Conservation (phyloP, 106 monocot species). For the Platanthera zijinensis region DNA sequence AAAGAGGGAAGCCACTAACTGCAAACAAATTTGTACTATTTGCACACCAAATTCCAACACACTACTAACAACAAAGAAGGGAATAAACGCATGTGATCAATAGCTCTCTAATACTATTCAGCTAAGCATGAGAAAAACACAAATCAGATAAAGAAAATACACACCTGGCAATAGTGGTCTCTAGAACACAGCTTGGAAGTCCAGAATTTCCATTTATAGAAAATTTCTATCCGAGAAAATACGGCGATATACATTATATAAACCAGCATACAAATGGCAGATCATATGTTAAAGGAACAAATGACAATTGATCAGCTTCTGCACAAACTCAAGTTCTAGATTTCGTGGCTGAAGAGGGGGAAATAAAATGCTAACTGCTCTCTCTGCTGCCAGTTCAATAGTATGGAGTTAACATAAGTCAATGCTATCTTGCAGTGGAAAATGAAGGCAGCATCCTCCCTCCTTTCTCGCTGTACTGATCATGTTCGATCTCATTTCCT, state of each 20-base stretch:
- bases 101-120: background rate
- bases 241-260: background rate
- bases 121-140: background rate
- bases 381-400: background rate
- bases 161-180: background rate
- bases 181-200: background rate
- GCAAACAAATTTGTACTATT: too few relatives aligned
- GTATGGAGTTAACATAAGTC: background rate
- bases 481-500: slow-evolving; percentile 40
- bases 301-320: background rate
- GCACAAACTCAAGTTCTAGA: background rate
- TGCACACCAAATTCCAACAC: too few relatives aligned
- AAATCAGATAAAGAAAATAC: background rate
- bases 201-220: background rate
- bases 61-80: background rate
- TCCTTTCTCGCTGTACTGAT: slow-evolving; percentile 27
- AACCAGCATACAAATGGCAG: slow-evolving; percentile 3
- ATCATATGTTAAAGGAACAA: background rate
- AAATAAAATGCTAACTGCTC: background rate
- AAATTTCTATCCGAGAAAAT: background rate
- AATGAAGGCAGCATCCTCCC: slow-evolving; percentile 10
- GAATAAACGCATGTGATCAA: background rate
- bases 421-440: background rate
- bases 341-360: background rate
- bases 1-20: too few relatives aligned